These are phyloP conservation scores for Russula vinacea DNA, from an alignment of 768 basidiomycete genomes.

Conservation along the genomic window DNA sequence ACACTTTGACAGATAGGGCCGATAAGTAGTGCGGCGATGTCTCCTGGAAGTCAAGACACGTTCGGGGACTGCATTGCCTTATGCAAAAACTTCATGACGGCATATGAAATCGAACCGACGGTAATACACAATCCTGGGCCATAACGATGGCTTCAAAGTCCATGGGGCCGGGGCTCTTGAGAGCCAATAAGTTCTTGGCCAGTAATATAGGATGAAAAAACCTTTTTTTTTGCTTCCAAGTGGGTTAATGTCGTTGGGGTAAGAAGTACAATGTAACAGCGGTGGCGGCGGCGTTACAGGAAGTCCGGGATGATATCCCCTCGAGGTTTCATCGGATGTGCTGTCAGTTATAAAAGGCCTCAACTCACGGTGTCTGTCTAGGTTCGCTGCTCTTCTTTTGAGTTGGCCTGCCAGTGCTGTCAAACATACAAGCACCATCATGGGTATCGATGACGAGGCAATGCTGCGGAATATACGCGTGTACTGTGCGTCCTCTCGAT, in stretches of 20 bases:
- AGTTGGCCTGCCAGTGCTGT: background rate
- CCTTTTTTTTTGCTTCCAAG: too few relatives aligned
- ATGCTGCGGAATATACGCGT: slow-evolving; percentile 60
- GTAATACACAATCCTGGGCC: too few relatives aligned
- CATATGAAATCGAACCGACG: too few relatives aligned
- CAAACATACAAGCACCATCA: too few relatives aligned
- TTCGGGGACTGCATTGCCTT: background rate
- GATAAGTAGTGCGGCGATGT: background rate
- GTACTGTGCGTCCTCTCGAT: slow-evolving; percentile 48
- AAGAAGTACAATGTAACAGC: background rate
- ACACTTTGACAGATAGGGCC: background rate
- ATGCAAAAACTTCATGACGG: too few relatives aligned
- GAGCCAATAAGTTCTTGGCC: too few relatives aligned
- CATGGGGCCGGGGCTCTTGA: too few relatives aligned
- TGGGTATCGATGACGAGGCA: too few relatives aligned
- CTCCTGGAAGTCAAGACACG: background rate
- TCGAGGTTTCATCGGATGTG: background rate
- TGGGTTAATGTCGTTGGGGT: background rate
- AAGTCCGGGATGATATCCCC: background rate
- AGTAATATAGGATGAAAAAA: too few relatives aligned
- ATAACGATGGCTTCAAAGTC: too few relatives aligned
- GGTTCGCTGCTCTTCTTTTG: background rate
- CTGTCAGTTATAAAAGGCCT: background rate
- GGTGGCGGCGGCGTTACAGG: background rate
- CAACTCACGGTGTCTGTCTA: background rate